Base-by-base conservation (phyloP, 495 filamentous ascomycete species). In the Xylaria flabelliformis region DNA sequence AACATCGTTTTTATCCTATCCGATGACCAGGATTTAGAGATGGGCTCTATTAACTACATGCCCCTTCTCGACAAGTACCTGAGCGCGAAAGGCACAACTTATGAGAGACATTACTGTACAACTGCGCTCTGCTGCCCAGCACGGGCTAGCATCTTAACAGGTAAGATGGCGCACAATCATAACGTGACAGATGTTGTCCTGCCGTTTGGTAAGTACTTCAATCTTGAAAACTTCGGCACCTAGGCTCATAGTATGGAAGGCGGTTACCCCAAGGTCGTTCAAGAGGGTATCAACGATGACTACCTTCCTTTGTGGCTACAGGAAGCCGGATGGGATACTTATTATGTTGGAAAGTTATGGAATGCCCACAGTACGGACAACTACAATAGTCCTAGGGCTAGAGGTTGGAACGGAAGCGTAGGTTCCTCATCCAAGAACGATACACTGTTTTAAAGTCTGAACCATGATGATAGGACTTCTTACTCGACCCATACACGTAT, bases 401-500 rank as follows among this genome's bases (percentile, higher is more conserved):
- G 77, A 6, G 87, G 87, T 8, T 88, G 80, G 70, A 83, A 74
- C 32, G 80, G 61, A 21, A 64, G 61, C 39, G 61, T 64, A 64
- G 13, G 61, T 64, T 17, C 5, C 39, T 19, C 21, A 64, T 46
- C 61, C 13, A 46, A 6, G 61, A 29, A 46, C 44, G 4, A 64
- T 7, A 6, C 4, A n/a, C 2, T 29, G 39, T 44, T 24, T 6
- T 26, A 36, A 64, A 24, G 61, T 42, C 61, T 64, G 3, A 64
- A 29, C 39, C 39, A 13, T 42, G 4, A 39, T 21, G 73, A 26
- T 80, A 79, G 61, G 88, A 89, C 65, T 89, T 90, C 69, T 80
- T 90, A 0, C 82, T 90, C 4, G 88, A 90, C 69, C 88, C 88
- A 0, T 86, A 78, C 64, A 90, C 88, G 0, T 90, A 90, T 69